Percentiles rank a stretch among this genome's conserved stretches.
phyloP scores from a whole-genome alignment of 768 basidiomycete species.

The Leccinum obscurum region DNA sequence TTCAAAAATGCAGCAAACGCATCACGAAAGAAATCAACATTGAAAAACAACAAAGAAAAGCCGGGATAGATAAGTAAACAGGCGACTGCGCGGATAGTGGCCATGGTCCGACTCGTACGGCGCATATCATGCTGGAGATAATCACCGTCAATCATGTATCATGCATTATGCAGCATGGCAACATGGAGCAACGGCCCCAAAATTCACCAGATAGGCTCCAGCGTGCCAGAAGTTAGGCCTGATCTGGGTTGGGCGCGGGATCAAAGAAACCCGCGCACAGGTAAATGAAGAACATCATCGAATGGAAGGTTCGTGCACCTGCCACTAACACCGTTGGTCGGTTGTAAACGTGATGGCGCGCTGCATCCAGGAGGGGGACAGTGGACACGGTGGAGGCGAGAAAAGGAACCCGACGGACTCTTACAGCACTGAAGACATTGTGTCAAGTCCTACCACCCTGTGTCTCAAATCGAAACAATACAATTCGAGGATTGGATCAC shows the following conservation, averaged over 20 bases:
- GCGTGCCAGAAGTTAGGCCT: not conserved
- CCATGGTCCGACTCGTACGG: not conserved
- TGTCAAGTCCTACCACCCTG: slow-evolving; percentile 4
- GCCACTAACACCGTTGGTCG: not conserved
- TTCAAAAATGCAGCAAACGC: not conserved
- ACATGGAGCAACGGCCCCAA: not conserved
- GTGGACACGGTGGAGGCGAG: not conserved
- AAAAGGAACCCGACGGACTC: not conserved
- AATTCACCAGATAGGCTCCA: slow-evolving; percentile 7
- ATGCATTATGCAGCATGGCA: not conserved
- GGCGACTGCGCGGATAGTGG: not conserved
- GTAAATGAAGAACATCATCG: not conserved
- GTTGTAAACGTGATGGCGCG: not conserved
- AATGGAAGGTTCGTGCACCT: slow-evolving; percentile 6
- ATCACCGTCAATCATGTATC: slow-evolving; percentile 26
- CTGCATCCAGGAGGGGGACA: not conserved
- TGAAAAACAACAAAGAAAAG: not conserved
- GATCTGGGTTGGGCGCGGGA: slow-evolving; percentile 9
- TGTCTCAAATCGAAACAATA: slow-evolving; percentile 10
- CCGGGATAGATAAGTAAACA: not conserved
- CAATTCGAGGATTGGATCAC: slow-evolving; percentile 13
- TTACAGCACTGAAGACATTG: not conserved
- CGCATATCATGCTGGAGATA: slow-evolving; percentile 19
- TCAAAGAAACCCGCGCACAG: slow-evolving; percentile 4
- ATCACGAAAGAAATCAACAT: not conserved